Evolutionary conservation across 179 eudicot species (phyloP), one percentile per base, ranked within the genome.

Genomic region (Pouteria campechiana): DNA sequence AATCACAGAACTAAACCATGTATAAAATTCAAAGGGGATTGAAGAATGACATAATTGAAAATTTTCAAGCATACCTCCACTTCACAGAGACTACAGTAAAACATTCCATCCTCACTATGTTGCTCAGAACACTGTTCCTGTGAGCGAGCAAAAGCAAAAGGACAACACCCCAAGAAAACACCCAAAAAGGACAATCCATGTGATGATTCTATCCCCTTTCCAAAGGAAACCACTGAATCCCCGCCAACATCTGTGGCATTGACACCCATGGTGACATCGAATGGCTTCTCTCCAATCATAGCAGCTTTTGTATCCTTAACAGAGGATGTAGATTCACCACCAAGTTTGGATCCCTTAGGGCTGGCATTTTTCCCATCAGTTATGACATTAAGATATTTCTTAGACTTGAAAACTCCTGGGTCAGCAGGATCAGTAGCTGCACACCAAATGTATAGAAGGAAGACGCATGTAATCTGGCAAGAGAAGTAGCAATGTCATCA

Each of bases 371-470:
- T 64, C 53, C 65, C 61, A 43, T 54, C 65, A 25, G 59, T 67
- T 9, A 64, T 51, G 18, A 58, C 46, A 51, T 78, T 92, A 25
- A 70, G 46, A 60, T 92, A 92, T 53, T 88, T 92, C 58, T 92
- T 92, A 21, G 99, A 92, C 67, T 62, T 92, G 63, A 87, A 92
- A 57, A 92, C 99, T 47, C 96, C 99, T 0, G 78, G 70, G 45
- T 92, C 96, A 7, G 96, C 94, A 42, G 96, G 99, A 62, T 92
- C 99, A 53, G 99, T 74, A 43, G 84, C 99, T 18, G 94, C 94
- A 66, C 96, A 87, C 99, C 99, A 92, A 59, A 92, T 80, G 60
- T 92, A 92, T 40, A 92, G 68, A 48, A 96, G 63, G 50, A 92
- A 78, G 48, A 63, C 82, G 30, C 79, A 63, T 28, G 62, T 33